Conservation (phyloP, 2,329 filamentous ascomycete genomes). For the Aspergillus pseudotamarii region DNA sequence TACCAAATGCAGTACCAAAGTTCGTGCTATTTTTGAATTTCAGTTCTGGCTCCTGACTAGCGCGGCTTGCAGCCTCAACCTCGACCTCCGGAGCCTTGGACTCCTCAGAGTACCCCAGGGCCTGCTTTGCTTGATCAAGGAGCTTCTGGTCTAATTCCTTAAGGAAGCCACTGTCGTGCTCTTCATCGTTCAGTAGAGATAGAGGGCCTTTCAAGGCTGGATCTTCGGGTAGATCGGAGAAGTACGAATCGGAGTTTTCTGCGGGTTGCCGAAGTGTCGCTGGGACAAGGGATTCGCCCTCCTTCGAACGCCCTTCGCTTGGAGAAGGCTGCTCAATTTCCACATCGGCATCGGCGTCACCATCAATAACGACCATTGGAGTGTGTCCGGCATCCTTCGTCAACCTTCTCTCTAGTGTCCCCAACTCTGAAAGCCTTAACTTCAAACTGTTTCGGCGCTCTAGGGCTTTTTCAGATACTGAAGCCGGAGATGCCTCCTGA, state of each 20-base stretch:
- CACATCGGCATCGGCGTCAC: constrained; percentile 34
- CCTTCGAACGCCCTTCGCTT: constrained; percentile 20
- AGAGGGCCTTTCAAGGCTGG: constrained; percentile 48
- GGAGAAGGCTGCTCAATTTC: constrained; percentile 33
- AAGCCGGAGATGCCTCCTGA: constrained; percentile 30
- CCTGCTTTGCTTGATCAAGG: constrained; percentile 42
- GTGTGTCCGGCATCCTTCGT: constrained; percentile 48
- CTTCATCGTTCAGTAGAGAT: constrained; percentile 45
- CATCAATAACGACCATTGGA: constrained; percentile 46
- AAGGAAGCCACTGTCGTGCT: constrained; percentile 45
- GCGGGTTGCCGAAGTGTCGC: constrained; percentile 38
- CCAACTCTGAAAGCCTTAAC: constrained; percentile 40
- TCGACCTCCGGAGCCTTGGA: constrained; percentile 27
- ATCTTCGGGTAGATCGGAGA: constrained; percentile 45
- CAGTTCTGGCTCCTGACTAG: constrained; percentile 40
- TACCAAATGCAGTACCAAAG: constrained; percentile 52
- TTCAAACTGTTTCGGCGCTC: constrained; percentile 37
- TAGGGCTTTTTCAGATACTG: constrained; percentile 25
- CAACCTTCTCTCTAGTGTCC: constrained; percentile 43
- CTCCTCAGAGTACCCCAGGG: constrained; percentile 28
- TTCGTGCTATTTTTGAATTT: constrained; percentile 50
- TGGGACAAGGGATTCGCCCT: constrained; percentile 36
- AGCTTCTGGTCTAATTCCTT: constrained; percentile 48
- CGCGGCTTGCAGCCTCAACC: constrained; percentile 24
- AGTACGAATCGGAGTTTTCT: constrained; percentile 46